Evolutionary conservation across 352 stramenopile species (phyloP).

Genomic region (Aphanomyces stellatus): DNA sequence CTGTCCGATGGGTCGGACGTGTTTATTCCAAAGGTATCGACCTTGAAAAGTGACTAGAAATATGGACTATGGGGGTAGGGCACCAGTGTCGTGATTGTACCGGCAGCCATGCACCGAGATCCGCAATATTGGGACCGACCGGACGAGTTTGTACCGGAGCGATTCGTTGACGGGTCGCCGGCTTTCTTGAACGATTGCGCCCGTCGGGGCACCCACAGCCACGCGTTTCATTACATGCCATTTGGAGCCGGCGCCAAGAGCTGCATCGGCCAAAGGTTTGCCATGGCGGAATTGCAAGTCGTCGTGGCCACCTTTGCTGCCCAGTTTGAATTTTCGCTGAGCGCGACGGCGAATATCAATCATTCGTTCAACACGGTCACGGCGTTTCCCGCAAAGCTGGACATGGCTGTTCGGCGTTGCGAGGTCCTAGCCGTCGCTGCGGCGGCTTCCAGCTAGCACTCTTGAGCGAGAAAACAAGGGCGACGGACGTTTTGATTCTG

Average conservation of each 20-base stretch:
- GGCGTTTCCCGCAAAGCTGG: not conserved
- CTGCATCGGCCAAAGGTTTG: not conserved
- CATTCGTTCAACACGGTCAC: not conserved
- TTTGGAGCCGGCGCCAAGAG: not conserved
- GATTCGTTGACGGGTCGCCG: not conserved
- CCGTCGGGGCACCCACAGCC: not conserved
- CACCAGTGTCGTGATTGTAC: not conserved
- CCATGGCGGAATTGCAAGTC: not conserved
- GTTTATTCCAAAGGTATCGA: not conserved
- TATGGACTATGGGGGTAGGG: not conserved
- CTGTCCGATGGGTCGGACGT: not conserved
- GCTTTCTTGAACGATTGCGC: not conserved
- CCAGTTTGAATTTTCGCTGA: not conserved
- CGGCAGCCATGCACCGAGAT: not conserved
- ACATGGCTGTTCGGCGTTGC: not conserved
- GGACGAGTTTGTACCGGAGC: not conserved
- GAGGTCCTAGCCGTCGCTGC: too few species aligned
- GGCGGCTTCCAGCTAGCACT: too few species aligned
- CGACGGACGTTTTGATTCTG: too few species aligned
- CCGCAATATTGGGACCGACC: slow-evolving; percentile 2
- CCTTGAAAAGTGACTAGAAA: not conserved
- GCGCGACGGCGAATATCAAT: not conserved
- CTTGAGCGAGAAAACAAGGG: too few species aligned
- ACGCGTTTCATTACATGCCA: slow-evolving; percentile 9
- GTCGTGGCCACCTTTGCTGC: not conserved